phyloP scores from a whole-genome alignment of 768 basidiomycete species.

The Tulasnella sp. region DNA sequence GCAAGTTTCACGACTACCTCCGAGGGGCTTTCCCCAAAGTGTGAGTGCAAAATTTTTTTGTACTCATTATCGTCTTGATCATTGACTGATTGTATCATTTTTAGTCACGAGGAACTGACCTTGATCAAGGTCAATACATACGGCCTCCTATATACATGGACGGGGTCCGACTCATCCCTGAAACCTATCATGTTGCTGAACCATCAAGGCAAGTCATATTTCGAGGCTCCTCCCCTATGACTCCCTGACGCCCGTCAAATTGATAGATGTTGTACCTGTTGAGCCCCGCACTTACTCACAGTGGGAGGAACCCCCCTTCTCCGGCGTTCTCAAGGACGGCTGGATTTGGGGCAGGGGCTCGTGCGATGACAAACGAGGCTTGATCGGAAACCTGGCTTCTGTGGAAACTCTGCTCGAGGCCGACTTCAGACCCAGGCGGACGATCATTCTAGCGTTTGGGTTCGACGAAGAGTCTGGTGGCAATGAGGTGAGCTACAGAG shows the following conservation, averaged over 20 bases:
- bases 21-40: slow-evolving; percentile 47
- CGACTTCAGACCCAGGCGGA: slow-evolving; percentile 53
- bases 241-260: neutral
- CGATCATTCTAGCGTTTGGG: slow-evolving; percentile 51
- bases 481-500: slow-evolving; percentile 27
- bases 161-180: slow-evolving; percentile 44
- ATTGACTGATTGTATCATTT: neutral
- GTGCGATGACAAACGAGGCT: slow-evolving; percentile 63
- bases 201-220: slow-evolving; percentile 41
- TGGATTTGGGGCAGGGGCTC: slow-evolving; percentile 69
- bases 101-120: slow-evolving; percentile 43
- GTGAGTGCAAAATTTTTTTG: slow-evolving; percentile 27
- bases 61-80: neutral
- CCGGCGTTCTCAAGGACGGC: slow-evolving; percentile 37
- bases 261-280: slow-evolving; percentile 57
- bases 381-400: slow-evolving; percentile 47
- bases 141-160: slow-evolving; percentile 61
- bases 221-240: slow-evolving; percentile 6
- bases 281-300: slow-evolving; percentile 40
- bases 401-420: slow-evolving; percentile 54
- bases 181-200: slow-evolving; percentile 61
- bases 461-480: slow-evolving; percentile 69
- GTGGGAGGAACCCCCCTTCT: slow-evolving; percentile 55
- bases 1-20: slow-evolving; percentile 45
- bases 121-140: slow-evolving; percentile 67